Evolutionary conservation across 2,329 filamentous ascomycete species (phyloP).

Genomic region (Aspergillus novoparasiticus): DNA sequence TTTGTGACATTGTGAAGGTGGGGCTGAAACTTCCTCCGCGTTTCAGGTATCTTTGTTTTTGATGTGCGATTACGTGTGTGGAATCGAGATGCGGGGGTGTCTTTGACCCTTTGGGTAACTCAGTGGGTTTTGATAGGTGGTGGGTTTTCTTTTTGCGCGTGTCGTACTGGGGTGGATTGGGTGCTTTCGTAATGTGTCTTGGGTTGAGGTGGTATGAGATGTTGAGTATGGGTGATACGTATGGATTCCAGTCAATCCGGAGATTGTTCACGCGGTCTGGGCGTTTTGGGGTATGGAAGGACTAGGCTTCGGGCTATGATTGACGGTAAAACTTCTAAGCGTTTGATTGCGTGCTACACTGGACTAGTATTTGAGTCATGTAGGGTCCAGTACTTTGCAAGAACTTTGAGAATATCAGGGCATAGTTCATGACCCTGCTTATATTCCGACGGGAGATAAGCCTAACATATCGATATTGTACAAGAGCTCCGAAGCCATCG

Average conservation of each 20-base stretch:
- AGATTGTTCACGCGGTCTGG: not conserved
- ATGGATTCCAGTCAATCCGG: not conserved
- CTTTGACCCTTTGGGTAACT: not conserved
- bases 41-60: not conserved
- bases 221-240: not conserved
- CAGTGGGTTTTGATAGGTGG: not conserved
- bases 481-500: not conserved
- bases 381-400: not conserved
- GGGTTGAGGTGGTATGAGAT: not conserved
- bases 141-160: not conserved
- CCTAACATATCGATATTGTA: not conserved
- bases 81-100: not conserved
- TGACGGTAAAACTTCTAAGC: not conserved
- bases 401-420: not conserved
- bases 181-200: not conserved
- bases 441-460: not conserved
- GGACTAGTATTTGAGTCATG: not conserved
- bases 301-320: not conserved
- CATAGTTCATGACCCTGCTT: not conserved
- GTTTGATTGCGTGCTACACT: not conserved
- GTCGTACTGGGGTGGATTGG: not conserved
- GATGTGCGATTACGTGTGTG: not conserved
- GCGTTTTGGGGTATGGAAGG: not conserved
- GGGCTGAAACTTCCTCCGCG: not conserved
- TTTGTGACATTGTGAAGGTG: not conserved